Conservation (phyloP, 768 basidiomycete species). For the Fomitopsis pulvina region DNA sequence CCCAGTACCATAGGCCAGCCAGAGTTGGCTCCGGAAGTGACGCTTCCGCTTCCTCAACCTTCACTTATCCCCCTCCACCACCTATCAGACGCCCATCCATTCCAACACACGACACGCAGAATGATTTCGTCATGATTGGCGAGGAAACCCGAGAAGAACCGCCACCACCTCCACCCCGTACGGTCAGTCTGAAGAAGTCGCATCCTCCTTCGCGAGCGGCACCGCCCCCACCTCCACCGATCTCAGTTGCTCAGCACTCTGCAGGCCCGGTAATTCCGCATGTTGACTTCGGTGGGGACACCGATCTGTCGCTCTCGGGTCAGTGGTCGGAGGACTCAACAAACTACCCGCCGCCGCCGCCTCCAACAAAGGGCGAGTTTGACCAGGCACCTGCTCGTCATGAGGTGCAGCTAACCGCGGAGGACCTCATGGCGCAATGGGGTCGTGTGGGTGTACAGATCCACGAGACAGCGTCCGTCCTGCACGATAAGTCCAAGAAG, state of each 20-base stretch:
- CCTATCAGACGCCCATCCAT: slow-evolving; percentile 21
- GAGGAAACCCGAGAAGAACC: slow-evolving; percentile 26
- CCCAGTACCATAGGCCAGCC: slow-evolving; percentile 2
- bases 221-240: slow-evolving; percentile 34
- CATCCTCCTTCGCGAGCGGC: slow-evolving; percentile 29
- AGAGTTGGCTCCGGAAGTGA: slow-evolving; percentile 3
- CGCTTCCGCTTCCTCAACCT: not conserved
- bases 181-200: slow-evolving; percentile 16
- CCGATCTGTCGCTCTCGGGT: slow-evolving; percentile 43
- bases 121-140: slow-evolving; percentile 29
- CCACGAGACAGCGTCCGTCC: slow-evolving; percentile 56
- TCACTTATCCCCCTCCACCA: slow-evolving; percentile 11
- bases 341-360: slow-evolving; percentile 26
- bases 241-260: slow-evolving; percentile 44
- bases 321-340: slow-evolving; percentile 56
- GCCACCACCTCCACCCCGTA: slow-evolving; percentile 39
- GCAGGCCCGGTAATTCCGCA: slow-evolving; percentile 55
- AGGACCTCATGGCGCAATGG: slow-evolving; percentile 67
- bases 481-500: slow-evolving; percentile 75
- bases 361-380: slow-evolving; percentile 1
- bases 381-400: slow-evolving; percentile 1
- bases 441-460: slow-evolving; percentile 71
- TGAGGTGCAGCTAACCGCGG: slow-evolving; percentile 40
- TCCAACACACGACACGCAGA: slow-evolving; percentile 14
- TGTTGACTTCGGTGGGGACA: slow-evolving; percentile 48